Evolutionary conservation across 2,329 filamentous ascomycete species (phyloP), one percentile per base, ranked within the genome.

Genomic region (Colletotrichum chlorophyti): DNA sequence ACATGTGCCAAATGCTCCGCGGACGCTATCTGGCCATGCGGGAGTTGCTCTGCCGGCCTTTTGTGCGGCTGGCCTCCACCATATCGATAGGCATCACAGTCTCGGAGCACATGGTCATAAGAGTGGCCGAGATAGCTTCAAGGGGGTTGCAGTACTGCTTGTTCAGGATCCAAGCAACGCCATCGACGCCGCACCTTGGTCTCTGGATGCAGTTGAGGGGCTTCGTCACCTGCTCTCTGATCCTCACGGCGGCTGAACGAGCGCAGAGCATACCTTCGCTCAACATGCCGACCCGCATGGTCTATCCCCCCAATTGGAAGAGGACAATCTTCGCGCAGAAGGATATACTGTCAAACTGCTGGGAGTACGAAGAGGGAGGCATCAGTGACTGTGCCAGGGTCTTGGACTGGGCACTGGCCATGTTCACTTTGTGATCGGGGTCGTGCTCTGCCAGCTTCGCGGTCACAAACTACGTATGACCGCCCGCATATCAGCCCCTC

Each of bases 281-380:
- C 14, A 60, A 60, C 38, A 45, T 60, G 43, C 57, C 57, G 4
- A 55, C 51, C 1, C 43, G 45, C 15, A 26, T 60, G 14, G 31
- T 38, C 4, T 60, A 57, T 10, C 43, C 57, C 3, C 43, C 49
- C 3, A 60, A 57, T 4, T 60, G 57, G 57, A 60, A 27, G 26
- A 35, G 43, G 17, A 45, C 51, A 0, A 50, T 60, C 8, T 10
- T 60, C 3, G 57, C 38, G 17, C 57, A 57, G n/a, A 60, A 50
- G 26, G 57, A 60, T 8, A 27, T 49, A 8, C 38, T 60, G 3
- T 55, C 57, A 2, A 57, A 45, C 24, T 57, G 57, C 23, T 57
- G 51, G 57, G 51, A 60, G 8, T 60, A 55, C 11, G 51, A 50
- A 6, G 57, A 60, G 38, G 57, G 57, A 15, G 57, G 57, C n/a